Base-by-base conservation (phyloP, 2,329 filamentous ascomycete genomes). In the Sordariomycetes sp. region DNA sequence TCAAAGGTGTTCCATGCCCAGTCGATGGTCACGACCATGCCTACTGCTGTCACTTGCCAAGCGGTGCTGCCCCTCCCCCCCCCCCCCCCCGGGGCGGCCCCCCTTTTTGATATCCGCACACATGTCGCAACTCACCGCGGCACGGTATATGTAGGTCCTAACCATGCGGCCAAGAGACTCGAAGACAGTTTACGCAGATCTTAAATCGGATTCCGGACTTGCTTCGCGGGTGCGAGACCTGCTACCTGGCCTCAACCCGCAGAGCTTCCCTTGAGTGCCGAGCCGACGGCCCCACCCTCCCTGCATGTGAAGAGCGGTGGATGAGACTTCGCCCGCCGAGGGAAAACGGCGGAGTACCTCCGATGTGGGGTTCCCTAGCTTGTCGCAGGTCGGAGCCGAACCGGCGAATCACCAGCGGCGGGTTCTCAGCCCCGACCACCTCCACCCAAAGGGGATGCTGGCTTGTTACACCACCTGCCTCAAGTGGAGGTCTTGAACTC, bases 391-490 rank as follows among this genome's bases (percentile, higher is more conserved):
- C 42, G 34, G n/a, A 25, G 39, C 12, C 39, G 54, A 48, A 32
- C 45, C 24, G 24, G 24, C 54, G 54, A 55, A 55, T 55, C 39
- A 55, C 54, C 34, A 25, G 13, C 25, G 54, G 17, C 45, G 10
- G n/a, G 20, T 3, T 50, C 15, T 48, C 17, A 8, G 17, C 45
- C 20, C 22, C 45, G 20, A 50, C 45, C 39, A 50, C 54, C 54
- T 42, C 42, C 39, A 6, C 32, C 32, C 42, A 12, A 13, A 45
- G n/a, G 12, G 25, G 54, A 34, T 28, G 42, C 54, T 25, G 25
- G 32, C 25, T 52, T 56, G 54, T 56, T 32, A 56, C 54, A 35
- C 7, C 25, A 51, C 54, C 22, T 56, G 54, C 54, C n/a, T 56
- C 54, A 56, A 56, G 45, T 22, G 25, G 42, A 22, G 28, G 25